Evolutionary conservation across 805 yeast genomes (phyloP), one percentile per base, ranked within the genome.

Genomic region (Candida cerambycidarum): DNA sequence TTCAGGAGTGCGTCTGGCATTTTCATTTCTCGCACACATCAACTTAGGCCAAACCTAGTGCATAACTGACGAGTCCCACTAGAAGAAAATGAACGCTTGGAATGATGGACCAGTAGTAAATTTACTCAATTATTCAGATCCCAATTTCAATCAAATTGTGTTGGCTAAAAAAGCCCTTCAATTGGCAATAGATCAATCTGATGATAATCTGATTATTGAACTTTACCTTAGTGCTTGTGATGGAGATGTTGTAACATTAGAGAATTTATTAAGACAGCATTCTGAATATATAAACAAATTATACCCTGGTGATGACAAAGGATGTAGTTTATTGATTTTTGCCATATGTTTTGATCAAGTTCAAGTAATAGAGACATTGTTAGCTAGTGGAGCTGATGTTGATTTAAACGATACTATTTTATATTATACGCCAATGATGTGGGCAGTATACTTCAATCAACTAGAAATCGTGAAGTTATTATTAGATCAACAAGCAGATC

Each of bases 351-450:
- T 78, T 50, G 69, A 76, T 45, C 69, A 80, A 28, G 53, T 61
- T 8, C 69, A 65, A 6, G 65, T 76, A 33, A 75, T 75, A 1
- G 83, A 82, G 32, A 43, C 56, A 12, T 55, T 80, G 1, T 57
- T 82, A 15, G 60, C 62, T 18, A 65, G 71, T 32, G 54, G 59
- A 11, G 77, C 69, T 5, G 79, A 78, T 51, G 71, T 78, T 6
- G 81, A 82, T 52, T 51, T 65, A 28, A 54, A 61, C 7, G 90
- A 83, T 51, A 63, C 70, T 1, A 42, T 78, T 16, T 57, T 76
- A 17, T 71, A 76, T 2, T 81, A 79, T 60, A 76, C 88, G 0
- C 88, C 96, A 9, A 61, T 86, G 34, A 87, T 86, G 93, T 88
- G 96, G 96, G 90, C 95, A 0, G 79, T 87, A 3, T 76, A 81